phyloP scores from a whole-genome alignment of 441 rosid genomes.

The Corymbia calophylla region DNA sequence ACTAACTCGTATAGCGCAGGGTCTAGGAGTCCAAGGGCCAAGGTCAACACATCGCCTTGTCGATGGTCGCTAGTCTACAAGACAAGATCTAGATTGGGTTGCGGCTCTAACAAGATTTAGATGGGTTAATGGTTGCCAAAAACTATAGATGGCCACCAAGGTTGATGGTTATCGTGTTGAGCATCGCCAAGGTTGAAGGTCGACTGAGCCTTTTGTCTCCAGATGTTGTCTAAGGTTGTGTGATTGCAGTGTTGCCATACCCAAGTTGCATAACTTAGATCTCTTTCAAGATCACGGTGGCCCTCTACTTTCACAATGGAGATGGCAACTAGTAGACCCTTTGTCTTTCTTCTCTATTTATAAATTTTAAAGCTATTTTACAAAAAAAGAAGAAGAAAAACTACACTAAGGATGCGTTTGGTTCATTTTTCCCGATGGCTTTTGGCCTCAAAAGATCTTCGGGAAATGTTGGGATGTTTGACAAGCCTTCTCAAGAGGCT shows the following conservation, averaged over 20 bases:
- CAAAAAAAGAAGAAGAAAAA: too few relatives aligned
- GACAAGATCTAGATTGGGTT: neutral
- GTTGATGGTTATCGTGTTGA: neutral
- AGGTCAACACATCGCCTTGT: neutral
- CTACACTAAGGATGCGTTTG: too few relatives aligned
- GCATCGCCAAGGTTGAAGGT: neutral
- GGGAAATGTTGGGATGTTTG: too few relatives aligned
- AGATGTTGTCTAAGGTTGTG: neutral
- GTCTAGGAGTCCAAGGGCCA: too few relatives aligned
- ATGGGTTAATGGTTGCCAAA: neutral
- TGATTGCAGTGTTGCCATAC: fast-evolving
- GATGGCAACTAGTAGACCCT: neutral
- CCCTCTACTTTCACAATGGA: neutral
- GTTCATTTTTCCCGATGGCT: too few relatives aligned
- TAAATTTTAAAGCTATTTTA: too few relatives aligned
- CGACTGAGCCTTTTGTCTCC: neutral
- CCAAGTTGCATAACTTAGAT: neutral
- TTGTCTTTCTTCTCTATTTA: neutral
- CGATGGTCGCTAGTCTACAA: fast-evolving
- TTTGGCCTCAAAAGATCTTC: too few relatives aligned
- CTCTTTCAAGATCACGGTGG: neutral
- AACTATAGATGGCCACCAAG: fast-evolving
- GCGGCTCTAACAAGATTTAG: neutral
- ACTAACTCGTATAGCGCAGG: too few relatives aligned
- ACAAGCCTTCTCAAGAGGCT: too few relatives aligned